Percentiles rank a stretch among this genome's conserved stretches.
Evolutionary conservation across 1,284 basidiomycete genomes (phyloP).

Genomic region (Ceratobasidium sp.): DNA sequence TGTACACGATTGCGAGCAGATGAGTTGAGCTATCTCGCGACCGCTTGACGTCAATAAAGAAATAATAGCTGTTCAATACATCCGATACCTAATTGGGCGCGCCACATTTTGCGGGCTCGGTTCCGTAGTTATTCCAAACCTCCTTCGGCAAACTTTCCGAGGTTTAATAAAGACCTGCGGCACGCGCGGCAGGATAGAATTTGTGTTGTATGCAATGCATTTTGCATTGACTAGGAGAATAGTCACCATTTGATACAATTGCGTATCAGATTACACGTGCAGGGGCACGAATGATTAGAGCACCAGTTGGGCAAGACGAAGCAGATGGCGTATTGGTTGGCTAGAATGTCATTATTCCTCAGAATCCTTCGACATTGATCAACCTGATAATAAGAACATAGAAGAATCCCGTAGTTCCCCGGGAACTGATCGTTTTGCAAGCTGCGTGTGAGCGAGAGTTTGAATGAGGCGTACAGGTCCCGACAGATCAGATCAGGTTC

Average conservation of each 20-base stretch:
- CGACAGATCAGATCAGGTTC: slow-evolving; percentile 4
- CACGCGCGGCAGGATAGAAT: not conserved
- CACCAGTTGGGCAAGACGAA: not conserved
- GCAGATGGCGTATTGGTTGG: slow-evolving; percentile 2
- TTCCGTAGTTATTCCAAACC: not conserved
- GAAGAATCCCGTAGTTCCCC: not conserved
- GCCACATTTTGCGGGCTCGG: slow-evolving; percentile 1
- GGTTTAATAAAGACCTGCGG: not conserved
- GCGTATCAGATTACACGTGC: too few species aligned
- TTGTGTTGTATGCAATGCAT: not conserved
- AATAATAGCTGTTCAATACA: too few species aligned
- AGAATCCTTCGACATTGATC: not conserved
- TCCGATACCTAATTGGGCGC: not conserved
- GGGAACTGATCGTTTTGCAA: not conserved
- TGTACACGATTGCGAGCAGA: too few species aligned
- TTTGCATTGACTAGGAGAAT: not conserved
- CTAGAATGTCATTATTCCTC: not conserved
- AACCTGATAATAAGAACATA: slow-evolving; percentile 16
- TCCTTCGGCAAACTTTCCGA: not conserved
- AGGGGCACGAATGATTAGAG: not conserved
- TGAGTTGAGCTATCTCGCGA: too few species aligned
- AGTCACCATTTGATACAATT: not conserved
- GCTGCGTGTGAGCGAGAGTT: not conserved
- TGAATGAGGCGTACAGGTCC: not conserved
- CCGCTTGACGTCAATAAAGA: too few species aligned